A percentile compares a stretch with the other conserved stretches of the same genome.
These are phyloP conservation scores for Cronartium quercuum DNA, from an alignment of 1,284 basidiomycete genomes.

Conservation along the genomic window DNA sequence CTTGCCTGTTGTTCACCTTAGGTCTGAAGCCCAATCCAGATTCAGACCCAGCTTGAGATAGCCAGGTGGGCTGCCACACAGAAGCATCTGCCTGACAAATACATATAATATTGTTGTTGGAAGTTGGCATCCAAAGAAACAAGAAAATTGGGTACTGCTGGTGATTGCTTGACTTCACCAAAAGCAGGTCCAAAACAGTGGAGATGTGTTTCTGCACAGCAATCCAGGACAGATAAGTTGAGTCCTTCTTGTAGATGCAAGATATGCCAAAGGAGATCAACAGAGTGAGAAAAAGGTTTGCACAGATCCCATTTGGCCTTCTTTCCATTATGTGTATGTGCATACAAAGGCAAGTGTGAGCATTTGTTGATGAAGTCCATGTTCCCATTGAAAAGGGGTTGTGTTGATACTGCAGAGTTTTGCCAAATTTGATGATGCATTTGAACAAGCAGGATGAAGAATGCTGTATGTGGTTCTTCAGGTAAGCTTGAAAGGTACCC, in stretches of 20 bases:
- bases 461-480: not conserved
- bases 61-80: too few relatives aligned
- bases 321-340: not conserved
- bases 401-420: not conserved
- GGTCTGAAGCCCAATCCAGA: too few relatives aligned
- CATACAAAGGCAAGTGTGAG: not conserved
- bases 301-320: not conserved
- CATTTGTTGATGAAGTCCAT: not conserved
- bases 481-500: conserved; percentile 5
- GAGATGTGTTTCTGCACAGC: not conserved
- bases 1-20: too few relatives aligned
- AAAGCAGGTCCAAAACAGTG: conserved; percentile 7
- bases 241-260: not conserved
- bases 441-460: conserved; percentile 4
- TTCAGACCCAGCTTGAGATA: too few relatives aligned
- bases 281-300: not conserved
- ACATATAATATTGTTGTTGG: conserved; percentile 14
- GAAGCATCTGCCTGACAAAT: too few relatives aligned
- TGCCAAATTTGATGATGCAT: conserved; percentile 6
- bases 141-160: not conserved
- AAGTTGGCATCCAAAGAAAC: conserved; percentile 25
- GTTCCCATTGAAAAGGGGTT: not conserved
- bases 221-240: not conserved
- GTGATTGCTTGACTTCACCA: not conserved
- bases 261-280: not conserved